Conservation (phyloP, 2,329 filamentous ascomycete genomes). For the Aspergillus ochraceoroseus region DNA sequence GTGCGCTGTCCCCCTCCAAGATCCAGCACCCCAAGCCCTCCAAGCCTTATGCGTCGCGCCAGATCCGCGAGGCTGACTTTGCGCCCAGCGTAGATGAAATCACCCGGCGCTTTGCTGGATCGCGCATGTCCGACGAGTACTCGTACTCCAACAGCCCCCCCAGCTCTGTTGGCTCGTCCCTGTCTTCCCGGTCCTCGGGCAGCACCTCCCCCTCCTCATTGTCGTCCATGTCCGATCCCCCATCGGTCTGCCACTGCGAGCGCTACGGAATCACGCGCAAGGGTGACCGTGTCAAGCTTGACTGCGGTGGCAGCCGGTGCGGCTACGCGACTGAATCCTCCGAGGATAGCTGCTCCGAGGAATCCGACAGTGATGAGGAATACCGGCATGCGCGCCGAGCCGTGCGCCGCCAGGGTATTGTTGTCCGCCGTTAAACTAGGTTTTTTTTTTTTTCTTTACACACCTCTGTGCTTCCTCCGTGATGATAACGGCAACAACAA, state of each 20-base stretch:
- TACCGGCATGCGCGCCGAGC: constrained; percentile 35
- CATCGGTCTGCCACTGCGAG: constrained; percentile 77
- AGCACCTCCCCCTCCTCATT: constrained; percentile 50
- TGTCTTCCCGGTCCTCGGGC: constrained; percentile 67
- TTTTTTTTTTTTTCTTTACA: background rate
- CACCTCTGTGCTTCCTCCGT: background rate
- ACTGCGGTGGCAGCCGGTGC: constrained; percentile 86
- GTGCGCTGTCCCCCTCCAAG: constrained; percentile 78
- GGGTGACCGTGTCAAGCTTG: constrained; percentile 89
- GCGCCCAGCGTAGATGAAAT: constrained; percentile 73
- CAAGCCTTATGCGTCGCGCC: constrained; percentile 78
- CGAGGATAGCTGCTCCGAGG: constrained; percentile 66
- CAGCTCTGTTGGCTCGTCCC: constrained; percentile 60
- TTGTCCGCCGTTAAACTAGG: constrained; percentile 35
- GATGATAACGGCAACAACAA: background rate
- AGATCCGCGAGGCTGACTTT: constrained; percentile 80
- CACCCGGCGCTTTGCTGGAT: constrained; percentile 67
- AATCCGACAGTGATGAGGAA: constrained; percentile 43
- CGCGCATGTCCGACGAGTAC: constrained; percentile 66
- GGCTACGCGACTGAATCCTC: constrained; percentile 65
- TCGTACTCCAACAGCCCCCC: constrained; percentile 70
- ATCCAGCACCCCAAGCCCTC: constrained; percentile 88
- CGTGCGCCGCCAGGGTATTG: constrained; percentile 37
- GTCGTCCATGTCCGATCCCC: constrained; percentile 63
- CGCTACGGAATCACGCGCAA: constrained; percentile 93